A percentile compares a stretch with the other conserved stretches of the same genome.
Evolutionary conservation across 176 grass and related monocot genomes (phyloP).

Genomic region (Cocos nucifera): DNA sequence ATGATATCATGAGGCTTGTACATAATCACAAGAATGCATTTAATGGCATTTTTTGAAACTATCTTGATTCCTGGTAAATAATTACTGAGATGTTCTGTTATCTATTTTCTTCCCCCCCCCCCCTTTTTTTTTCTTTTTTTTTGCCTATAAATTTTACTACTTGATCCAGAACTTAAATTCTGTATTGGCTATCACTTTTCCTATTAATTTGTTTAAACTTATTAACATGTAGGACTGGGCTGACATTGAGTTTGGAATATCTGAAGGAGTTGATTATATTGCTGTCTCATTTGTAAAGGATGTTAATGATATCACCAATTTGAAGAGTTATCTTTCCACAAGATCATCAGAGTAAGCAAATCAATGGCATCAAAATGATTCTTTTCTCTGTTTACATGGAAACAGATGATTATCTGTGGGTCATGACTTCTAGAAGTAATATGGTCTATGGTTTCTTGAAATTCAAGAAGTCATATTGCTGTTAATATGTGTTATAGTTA

Average conservation of each 20-base stretch:
- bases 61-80: no score
- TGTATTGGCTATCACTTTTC: no score
- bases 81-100: background rate
- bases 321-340: slow-evolving; percentile 56
- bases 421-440: no score
- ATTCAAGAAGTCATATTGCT: no score
- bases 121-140: background rate
- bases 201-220: background rate
- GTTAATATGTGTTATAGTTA: no score
- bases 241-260: slow-evolving; percentile 59
- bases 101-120: background rate
- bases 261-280: slow-evolving; percentile 61
- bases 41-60: no score
- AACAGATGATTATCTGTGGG: no score
- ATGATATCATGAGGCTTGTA: no score
- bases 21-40: no score
- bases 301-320: slow-evolving; percentile 45
- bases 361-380: slow-evolving; percentile 6
- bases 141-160: no score
- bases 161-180: no score
- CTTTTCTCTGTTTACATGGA: background rate
- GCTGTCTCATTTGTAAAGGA: slow-evolving; percentile 64
- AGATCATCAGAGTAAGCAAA: slow-evolving; percentile 57
- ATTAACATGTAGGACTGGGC: slow-evolving; percentile 47
- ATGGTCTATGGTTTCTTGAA: no score